phyloP scores from a whole-genome alignment of 768 basidiomycete genomes.

The Infundibulicybe gibba region DNA sequence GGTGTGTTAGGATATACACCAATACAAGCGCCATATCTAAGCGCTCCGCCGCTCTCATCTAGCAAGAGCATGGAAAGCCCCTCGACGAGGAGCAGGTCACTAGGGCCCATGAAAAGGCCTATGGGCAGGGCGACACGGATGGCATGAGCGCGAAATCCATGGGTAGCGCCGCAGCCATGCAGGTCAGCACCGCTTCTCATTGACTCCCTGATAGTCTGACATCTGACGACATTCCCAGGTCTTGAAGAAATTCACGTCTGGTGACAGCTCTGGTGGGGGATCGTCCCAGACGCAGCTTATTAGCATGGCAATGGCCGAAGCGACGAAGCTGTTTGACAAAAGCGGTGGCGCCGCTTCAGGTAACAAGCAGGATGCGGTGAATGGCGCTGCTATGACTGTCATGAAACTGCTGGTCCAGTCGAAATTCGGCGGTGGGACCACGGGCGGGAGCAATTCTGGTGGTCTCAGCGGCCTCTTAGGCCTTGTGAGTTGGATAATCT shows the following conservation, averaged over 20 bases:
- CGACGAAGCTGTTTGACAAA: slow-evolving; percentile 69
- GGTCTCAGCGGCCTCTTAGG: slow-evolving; percentile 60
- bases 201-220: background rate
- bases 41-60: background rate
- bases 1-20: slow-evolving; percentile 22
- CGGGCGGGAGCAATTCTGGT: slow-evolving; percentile 65
- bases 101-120: slow-evolving; percentile 59
- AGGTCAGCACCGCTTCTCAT: slow-evolving; percentile 40
- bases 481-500: slow-evolving; percentile 42
- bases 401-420: slow-evolving; percentile 80
- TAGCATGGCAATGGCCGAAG: slow-evolving; percentile 85
- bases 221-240: slow-evolving; percentile 31
- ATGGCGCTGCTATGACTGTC: slow-evolving; percentile 80
- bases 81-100: slow-evolving; percentile 65
- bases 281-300: slow-evolving; percentile 64
- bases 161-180: slow-evolving; percentile 76
- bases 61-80: slow-evolving; percentile 54
- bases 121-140: slow-evolving; percentile 46
- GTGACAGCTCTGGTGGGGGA: slow-evolving; percentile 33
- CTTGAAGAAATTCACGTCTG: slow-evolving; percentile 66
- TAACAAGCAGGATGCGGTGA: slow-evolving; percentile 81
- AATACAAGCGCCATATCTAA: background rate
- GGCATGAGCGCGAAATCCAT: slow-evolving; percentile 58
- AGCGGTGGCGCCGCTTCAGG: slow-evolving; percentile 61
- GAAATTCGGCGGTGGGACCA: slow-evolving; percentile 44